Conservation (phyloP, 305 asterid genomes). For the Fraxinus paxiana region DNA sequence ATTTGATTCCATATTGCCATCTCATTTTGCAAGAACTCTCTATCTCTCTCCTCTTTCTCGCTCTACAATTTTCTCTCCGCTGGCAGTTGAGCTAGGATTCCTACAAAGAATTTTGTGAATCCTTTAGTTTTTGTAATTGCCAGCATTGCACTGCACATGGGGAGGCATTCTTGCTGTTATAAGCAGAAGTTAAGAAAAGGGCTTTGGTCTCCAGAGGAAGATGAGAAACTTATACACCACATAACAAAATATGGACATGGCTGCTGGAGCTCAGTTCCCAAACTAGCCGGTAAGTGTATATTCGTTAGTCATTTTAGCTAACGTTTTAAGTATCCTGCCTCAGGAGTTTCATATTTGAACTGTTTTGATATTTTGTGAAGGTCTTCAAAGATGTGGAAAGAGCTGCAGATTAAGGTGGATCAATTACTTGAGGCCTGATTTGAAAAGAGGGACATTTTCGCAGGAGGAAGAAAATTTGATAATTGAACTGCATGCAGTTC, state of each 20-base stretch:
- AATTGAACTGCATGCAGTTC: conserved; percentile 73
- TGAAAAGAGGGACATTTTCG: conserved; percentile 83
- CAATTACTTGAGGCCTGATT: conserved; percentile 78
- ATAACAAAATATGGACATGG: conserved; percentile 2
- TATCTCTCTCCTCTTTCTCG: neutral
- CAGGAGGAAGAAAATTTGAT: conserved; percentile 69
- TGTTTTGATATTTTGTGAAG: conserved; percentile 24
- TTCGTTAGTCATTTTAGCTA: neutral
- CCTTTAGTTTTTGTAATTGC: neutral
- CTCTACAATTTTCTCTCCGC: neutral
- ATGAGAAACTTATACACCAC: neutral
- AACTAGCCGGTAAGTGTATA: neutral
- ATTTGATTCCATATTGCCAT: neutral
- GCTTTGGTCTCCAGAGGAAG: conserved; percentile 13
- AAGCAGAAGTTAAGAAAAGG: conserved; percentile 13
- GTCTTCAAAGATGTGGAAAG: conserved; percentile 87
- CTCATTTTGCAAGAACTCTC: neutral
- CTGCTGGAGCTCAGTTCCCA: conserved; percentile 13
- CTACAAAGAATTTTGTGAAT: neutral
- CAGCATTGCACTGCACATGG: neutral
- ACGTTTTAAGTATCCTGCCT: neutral
- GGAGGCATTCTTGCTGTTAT: conserved; percentile 13
- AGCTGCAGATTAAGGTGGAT: conserved; percentile 87
- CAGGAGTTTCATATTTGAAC: neutral
- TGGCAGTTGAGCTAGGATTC: neutral